Base-by-base conservation (phyloP, 768 basidiomycete genomes). In the Boletus rex-veris region DNA sequence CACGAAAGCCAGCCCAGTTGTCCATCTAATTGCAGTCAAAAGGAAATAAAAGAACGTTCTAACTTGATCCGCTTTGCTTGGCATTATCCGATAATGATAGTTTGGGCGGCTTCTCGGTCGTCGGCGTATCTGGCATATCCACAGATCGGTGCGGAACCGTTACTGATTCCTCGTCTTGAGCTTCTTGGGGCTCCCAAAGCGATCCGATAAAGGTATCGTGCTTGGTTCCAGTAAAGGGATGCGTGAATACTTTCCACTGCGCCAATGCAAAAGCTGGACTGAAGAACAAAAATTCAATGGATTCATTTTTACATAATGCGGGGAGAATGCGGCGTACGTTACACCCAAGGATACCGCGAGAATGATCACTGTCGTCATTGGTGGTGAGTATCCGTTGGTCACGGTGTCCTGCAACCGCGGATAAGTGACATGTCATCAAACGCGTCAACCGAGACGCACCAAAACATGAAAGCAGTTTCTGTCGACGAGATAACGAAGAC, bases 401-500 rank as follows among this genome's bases (percentile, higher is more conserved):
- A 78, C 57, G 33, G 81, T 76, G 56, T 81, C 79, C 82, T 84
- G 58, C 45, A 52, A 44, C 11, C 46, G 39, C 16, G 45, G 24
- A 47, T 55, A 19, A 54, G 45, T 44, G 31, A 36, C 5, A 36
- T 11, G 41, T 24, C 33, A 24, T 16, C 18, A 28, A 9, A 45
- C 26, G n/a, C 48, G 50, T 19, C 39, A 5, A 39, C 30, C 5
- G 18, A 47, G 19, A 70, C 80, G 53, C 55, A 86, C 84, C 53
- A 75, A 71, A 48, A 73, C 65, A 68, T 88, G 86, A 26, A 78
- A 75, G 10, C 72, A 61, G 58, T 88, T 88, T 41, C 80, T 73
- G 62, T 88, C 86, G 54, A 86, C 77, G 14, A 88, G 73, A 59
- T 76, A 80, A 19, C 86, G 77, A 30, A 88, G 73, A 3, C 85